Base-by-base conservation (phyloP, 106 monocot species). In the Phalaenopsis aphrodite region DNA sequence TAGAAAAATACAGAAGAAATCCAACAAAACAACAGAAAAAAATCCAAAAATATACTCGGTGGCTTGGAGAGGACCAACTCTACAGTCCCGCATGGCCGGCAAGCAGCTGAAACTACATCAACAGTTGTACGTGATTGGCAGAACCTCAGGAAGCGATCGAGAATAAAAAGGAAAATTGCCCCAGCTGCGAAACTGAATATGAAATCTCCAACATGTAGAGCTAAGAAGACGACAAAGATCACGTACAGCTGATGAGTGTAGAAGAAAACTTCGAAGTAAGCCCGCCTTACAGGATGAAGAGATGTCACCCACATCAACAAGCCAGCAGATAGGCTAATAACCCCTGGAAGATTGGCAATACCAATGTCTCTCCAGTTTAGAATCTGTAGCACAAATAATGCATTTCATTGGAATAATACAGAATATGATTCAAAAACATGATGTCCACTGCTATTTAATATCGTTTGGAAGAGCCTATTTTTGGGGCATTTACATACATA, bases 231-330 rank as follows among this genome's bases (percentile, higher is more conserved):
- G 8, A 92, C 49, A 75, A 98, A 98, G 30, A 98, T 67, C 41
- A 94, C 79, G 39, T 98, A 98, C 11, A 98, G 85, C 64, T 98
- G 97, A 88, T 98, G 97, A 7, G 92, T 98, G 89, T 94, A 98
- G 85, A 94, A 82, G 78, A 82, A 82, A 41, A 82, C 67, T 77
- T 82, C 69, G 38, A 82, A 82, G 78, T 69, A 82, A 30, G 75
- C 52, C 61, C 55, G 71, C 71, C 82, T 82, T 12, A 78, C 43
- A 85, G 85, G 87, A 52, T 84, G 85, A 2, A 94, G 75, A 39
- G 97, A 98, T 57, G 97, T 98, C 19, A 92, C 83, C 97, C 94
- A 98, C 90, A 94, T 98, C 2, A 94, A 41, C 14, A 98, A 69
- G 38, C 97, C 97, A 10, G 94, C 92, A 16, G 78, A n/a, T 61